Evolutionary conservation across 768 basidiomycete species (phyloP), one percentile per base, ranked within the genome.

Genomic region (Pisolithus marmoratus): DNA sequence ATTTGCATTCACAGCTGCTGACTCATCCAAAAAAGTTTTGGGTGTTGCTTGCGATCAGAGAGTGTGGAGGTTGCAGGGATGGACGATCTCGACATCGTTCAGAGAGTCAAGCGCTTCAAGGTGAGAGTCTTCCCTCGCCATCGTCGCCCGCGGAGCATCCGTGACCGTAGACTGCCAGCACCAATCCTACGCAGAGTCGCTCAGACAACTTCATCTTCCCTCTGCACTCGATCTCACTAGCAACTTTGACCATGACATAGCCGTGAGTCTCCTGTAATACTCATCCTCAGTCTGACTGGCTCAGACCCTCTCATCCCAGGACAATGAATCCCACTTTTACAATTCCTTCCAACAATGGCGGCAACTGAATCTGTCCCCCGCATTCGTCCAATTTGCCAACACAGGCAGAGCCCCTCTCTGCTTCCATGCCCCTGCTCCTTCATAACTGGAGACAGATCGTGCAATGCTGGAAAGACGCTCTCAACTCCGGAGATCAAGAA

Each of bases 311-410:
- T 20, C 8, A 42, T 6, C n/a, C 2, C 50, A 90, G 87, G 87
- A 92, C 56, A 80, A 81, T 61, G 82, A 83, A 51, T 90, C 87
- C 0, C 84, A 90, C 63, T 93, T 94, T 60, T 82, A 85, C 49
- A 75, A 80, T 57, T 78, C 86, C 3, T 72, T 94, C 29, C 74
- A 81, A 24, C 82, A 88, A 60, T 90, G 87, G 84, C 72, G 79
- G 57, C 85, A 93, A 58, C 77, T 94, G 54, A 92, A 89, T 65
- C 78, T 94, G 20, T 76, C 89, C 2, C 80, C 87, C 1, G 74
- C 82, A 2, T 94, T 93, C 65, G 67, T 91, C 49, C 68, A 73
- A 26, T 93, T 91, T 61, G 82, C 84, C 2, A 74, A 77, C 52
- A 76, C n/a, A 77, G 54, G 81, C 76, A 0, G 77, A 83, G 38